Evolutionary conservation across 2,329 filamentous ascomycete species (phyloP).

Genomic region (Rutstroemia sp.): DNA sequence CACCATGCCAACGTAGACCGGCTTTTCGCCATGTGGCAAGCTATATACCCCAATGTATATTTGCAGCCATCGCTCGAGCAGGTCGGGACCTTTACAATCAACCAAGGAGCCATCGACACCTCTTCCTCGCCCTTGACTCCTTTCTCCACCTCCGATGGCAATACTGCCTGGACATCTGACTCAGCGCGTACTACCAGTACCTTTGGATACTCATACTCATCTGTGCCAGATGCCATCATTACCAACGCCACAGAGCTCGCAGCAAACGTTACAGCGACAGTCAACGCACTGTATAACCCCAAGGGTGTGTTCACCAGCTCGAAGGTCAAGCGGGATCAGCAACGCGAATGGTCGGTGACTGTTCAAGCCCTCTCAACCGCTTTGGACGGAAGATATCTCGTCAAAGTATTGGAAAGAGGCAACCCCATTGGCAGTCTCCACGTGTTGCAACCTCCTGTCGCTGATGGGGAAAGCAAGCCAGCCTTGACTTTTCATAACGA

Average conservation of each 20-base stretch:
- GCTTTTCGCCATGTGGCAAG: conserved; percentile 46
- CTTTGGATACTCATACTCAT: conserved; percentile 25
- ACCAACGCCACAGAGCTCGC: conserved; percentile 40
- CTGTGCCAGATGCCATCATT: conserved; percentile 41
- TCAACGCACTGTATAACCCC: conserved; percentile 44
- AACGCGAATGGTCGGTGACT: conserved; percentile 17
- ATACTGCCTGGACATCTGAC: conserved; percentile 16
- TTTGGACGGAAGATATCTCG: background rate
- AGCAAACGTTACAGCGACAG: conserved; percentile 53
- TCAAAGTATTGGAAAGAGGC: background rate
- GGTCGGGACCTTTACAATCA: conserved; percentile 29
- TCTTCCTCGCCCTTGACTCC: conserved; percentile 24
- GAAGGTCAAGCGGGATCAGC: background rate
- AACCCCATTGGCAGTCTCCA: background rate
- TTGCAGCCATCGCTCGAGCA: conserved; percentile 28
- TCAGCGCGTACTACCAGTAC: conserved; percentile 12
- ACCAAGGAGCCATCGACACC: conserved; percentile 18
- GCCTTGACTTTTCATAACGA: conserved; percentile 19
- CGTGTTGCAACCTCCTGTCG: background rate
- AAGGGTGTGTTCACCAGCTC: background rate
- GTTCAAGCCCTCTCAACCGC: background rate
- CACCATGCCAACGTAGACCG: conserved; percentile 54
- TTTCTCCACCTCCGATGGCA: conserved; percentile 25
- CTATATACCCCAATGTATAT: conserved; percentile 30
- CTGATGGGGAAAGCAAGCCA: conserved; percentile 5